Evolutionary conservation across 768 basidiomycete species (phyloP).

Genomic region (Suillus hirtellus): DNA sequence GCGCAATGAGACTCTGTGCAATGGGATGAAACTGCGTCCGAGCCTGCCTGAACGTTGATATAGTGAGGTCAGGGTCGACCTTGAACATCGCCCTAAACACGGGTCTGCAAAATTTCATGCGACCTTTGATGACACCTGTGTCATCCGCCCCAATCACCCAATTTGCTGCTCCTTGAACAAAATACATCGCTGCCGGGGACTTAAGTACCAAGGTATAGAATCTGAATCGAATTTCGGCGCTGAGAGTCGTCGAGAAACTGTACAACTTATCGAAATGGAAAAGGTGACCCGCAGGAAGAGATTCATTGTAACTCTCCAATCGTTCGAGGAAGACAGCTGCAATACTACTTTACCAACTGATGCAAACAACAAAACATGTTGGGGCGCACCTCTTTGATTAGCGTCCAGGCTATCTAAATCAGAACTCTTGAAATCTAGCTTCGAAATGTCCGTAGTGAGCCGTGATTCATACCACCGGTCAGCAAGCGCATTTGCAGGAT

Average conservation of each 20-base stretch:
- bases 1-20: constrained; percentile 49
- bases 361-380: not conserved
- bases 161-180: constrained; percentile 38
- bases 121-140: constrained; percentile 45
- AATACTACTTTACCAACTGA: not conserved
- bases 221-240: constrained; percentile 52
- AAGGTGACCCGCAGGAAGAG: constrained; percentile 46
- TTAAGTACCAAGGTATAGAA: constrained; percentile 53
- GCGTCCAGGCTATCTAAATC: constrained; percentile 51
- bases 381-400: constrained; percentile 48
- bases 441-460: constrained; percentile 29
- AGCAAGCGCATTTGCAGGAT: constrained; percentile 53
- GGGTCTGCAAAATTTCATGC: constrained; percentile 59
- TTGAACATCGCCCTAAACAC: constrained; percentile 41
- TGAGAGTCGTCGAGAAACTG: constrained; percentile 40
- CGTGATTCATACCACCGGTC: constrained; percentile 53
- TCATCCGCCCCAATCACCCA: constrained; percentile 47
- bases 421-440: constrained; percentile 41
- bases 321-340: constrained; percentile 60
- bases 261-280: constrained; percentile 46
- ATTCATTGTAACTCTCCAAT: constrained; percentile 37
- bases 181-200: constrained; percentile 33
- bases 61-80: constrained; percentile 38
- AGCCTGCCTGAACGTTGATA: constrained; percentile 35
- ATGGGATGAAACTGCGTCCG: constrained; percentile 50